Evolutionary conservation across 2,329 filamentous ascomycete genomes (phyloP).

Genomic region (Colletotrichum salicis): DNA sequence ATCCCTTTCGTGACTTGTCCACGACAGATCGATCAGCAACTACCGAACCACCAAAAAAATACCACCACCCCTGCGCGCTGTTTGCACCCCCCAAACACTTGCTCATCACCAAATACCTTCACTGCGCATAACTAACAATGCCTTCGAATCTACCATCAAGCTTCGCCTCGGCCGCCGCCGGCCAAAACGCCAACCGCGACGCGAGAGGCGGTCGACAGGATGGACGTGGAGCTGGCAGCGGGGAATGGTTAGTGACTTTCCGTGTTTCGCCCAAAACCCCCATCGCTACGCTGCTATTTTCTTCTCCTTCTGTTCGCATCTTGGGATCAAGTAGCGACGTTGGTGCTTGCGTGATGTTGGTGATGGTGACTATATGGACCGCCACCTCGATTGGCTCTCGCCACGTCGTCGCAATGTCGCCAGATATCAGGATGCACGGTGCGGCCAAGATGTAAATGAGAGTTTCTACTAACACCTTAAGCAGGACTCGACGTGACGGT

Average conservation of each 20-base stretch:
- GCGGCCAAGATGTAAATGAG: neutral
- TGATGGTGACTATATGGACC: neutral
- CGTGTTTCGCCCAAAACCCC: neutral
- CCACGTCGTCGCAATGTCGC: slow-evolving; percentile 12
- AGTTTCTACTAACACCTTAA: slow-evolving; percentile 2
- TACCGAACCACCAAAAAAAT: slow-evolving; percentile 16
- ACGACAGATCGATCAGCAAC: slow-evolving; percentile 33
- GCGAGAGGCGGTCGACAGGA: slow-evolving; percentile 68
- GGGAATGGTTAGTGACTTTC: slow-evolving; percentile 74
- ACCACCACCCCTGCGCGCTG: slow-evolving; percentile 24
- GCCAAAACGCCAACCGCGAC: slow-evolving; percentile 74
- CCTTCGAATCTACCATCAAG: slow-evolving; percentile 82
- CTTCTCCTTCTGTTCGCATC: neutral
- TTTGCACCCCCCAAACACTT: slow-evolving; percentile 12
- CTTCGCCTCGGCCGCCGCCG: slow-evolving; percentile 85
- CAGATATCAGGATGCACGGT: neutral
- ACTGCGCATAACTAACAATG: slow-evolving; percentile 56
- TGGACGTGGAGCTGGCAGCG: slow-evolving; percentile 65
- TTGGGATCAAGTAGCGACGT: neutral
- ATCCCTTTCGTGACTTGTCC: slow-evolving; percentile 33
- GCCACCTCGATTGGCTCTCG: neutral
- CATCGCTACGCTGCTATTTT: neutral
- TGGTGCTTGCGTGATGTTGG: neutral
- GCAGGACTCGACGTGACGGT: slow-evolving; percentile 68
- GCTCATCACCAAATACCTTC: slow-evolving; percentile 9